These are phyloP conservation scores for Sporothrix inflata DNA, from an alignment of 2,329 filamentous ascomycete genomes.

Conservation along the genomic window DNA sequence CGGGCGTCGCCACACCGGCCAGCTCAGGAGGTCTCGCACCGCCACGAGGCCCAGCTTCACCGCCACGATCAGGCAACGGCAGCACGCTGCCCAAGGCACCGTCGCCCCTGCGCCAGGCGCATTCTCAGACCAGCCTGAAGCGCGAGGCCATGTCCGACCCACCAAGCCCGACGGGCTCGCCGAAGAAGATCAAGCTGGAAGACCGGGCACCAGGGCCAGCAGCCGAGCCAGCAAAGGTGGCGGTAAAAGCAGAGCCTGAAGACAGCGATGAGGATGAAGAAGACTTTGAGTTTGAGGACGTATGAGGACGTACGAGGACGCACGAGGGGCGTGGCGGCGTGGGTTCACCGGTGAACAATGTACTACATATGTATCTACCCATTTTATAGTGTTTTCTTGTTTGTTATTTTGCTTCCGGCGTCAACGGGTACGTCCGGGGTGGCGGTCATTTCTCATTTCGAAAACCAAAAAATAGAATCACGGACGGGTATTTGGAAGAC, in stretches of 20 bases:
- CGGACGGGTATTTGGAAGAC: not conserved
- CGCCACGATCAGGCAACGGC: conserved; percentile 22
- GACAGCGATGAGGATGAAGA: conserved; percentile 56
- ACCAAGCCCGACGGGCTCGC: conserved; percentile 39
- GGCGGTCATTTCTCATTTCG: conserved; percentile 1
- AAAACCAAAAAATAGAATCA: conserved; percentile 17
- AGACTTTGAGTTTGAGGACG: conserved; percentile 63
- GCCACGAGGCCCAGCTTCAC: conserved; percentile 29
- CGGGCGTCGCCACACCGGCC: conserved; percentile 41
- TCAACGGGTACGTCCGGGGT: conserved; percentile 12
- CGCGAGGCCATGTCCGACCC: conserved; percentile 40
- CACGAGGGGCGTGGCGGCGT: conserved; percentile 39
- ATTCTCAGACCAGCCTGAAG: conserved; percentile 41
- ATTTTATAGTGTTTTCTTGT: not conserved
- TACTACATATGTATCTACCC: conserved; percentile 4
- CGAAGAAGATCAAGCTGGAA: conserved; percentile 67
- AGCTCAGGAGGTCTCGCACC: conserved; percentile 28
- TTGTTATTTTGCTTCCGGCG: conserved; percentile 1
- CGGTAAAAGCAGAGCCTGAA: conserved; percentile 43
- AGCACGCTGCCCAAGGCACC: conserved; percentile 33
- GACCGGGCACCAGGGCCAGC: conserved; percentile 40
- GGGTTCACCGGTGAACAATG: not conserved
- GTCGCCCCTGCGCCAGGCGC: conserved; percentile 38
- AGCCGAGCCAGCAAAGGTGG: conserved; percentile 1
- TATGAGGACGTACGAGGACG: conserved; percentile 60